These are phyloP conservation scores for Bassia scoparia DNA, from an alignment of 148 eudicot genomes.

Conservation along the genomic window DNA sequence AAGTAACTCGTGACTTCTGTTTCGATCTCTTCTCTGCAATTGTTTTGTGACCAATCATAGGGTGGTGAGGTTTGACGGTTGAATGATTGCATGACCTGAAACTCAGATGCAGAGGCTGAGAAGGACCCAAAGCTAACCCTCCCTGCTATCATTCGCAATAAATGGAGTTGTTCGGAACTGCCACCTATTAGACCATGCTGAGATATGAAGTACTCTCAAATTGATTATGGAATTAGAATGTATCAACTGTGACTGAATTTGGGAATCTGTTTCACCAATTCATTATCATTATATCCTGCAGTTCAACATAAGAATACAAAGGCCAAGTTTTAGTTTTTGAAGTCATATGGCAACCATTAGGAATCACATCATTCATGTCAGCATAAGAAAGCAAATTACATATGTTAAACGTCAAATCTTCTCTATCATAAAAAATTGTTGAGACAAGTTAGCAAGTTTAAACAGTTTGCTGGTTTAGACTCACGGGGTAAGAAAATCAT, in stretches of 20 bases:
- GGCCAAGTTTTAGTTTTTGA: background rate
- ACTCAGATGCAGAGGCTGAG: constrained; percentile 46
- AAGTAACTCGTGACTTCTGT: constrained; percentile 76
- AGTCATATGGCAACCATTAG: background rate
- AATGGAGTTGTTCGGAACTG: constrained; percentile 42
- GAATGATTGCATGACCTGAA: constrained; percentile 44
- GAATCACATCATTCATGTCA: background rate
- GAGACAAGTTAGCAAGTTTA: background rate
- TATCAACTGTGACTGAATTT: constrained; percentile 40
- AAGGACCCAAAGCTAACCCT: constrained; percentile 55
- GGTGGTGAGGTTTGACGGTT: constrained; percentile 45
- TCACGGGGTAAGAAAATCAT: no score
- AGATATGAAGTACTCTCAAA: constrained; percentile 41
- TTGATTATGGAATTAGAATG: constrained; percentile 46
- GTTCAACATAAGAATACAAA: constrained; percentile 10
- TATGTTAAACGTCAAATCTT: background rate
- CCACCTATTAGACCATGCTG: constrained; percentile 36
- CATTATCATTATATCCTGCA: constrained; percentile 59
- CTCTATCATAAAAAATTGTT: background rate
- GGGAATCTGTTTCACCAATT: constrained; percentile 43
- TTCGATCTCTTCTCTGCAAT: constrained; percentile 83
- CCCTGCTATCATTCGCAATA: constrained; percentile 33
- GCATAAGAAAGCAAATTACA: background rate
- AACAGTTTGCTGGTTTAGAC: background rate
- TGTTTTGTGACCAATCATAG: constrained; percentile 62